phyloP scores from a whole-genome alignment of 2,329 filamentous ascomycete species.

The Aureobasidium sp. region DNA sequence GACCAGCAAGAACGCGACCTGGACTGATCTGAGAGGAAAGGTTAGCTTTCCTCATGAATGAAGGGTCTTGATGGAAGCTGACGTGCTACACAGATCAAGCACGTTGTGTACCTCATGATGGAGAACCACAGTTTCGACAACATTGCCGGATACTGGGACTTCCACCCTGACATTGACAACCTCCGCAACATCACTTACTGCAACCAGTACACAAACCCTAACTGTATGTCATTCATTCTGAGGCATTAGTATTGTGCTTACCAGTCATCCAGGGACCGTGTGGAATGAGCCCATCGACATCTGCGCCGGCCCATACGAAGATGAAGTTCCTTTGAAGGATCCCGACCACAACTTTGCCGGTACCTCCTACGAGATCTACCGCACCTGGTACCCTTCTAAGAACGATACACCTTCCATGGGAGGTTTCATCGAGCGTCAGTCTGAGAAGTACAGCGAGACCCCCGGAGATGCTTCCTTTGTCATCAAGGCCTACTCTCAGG shows the following conservation, averaged over 20 bases:
- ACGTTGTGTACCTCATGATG: conserved; percentile 29
- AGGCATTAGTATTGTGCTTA: background rate
- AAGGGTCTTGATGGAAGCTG: background rate
- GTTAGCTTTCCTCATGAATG: background rate
- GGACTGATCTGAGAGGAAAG: conserved; percentile 8
- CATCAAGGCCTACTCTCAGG: conserved; percentile 29
- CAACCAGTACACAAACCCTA: conserved; percentile 31
- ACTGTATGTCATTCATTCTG: conserved; percentile 19
- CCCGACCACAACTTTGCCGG: conserved; percentile 26
- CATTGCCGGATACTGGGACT: conserved; percentile 32
- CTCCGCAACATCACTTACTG: conserved; percentile 25
- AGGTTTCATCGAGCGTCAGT: conserved; percentile 32
- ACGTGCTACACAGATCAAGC: conserved; percentile 17
- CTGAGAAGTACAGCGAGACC: conserved; percentile 27
- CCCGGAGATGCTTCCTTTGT: conserved; percentile 29
- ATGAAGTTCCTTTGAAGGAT: conserved; percentile 27
- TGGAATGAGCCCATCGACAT: conserved; percentile 28
- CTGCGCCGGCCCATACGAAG: conserved; percentile 28
- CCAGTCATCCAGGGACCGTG: conserved; percentile 18
- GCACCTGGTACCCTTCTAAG: conserved; percentile 28
- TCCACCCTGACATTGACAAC: conserved; percentile 30
- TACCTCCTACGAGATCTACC: conserved; percentile 29
- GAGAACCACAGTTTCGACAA: conserved; percentile 35
- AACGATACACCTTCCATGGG: conserved; percentile 30
- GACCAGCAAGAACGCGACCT: background rate